phyloP scores from a whole-genome alignment of 768 basidiomycete species.

The Holtermanniella nyarrowii region DNA sequence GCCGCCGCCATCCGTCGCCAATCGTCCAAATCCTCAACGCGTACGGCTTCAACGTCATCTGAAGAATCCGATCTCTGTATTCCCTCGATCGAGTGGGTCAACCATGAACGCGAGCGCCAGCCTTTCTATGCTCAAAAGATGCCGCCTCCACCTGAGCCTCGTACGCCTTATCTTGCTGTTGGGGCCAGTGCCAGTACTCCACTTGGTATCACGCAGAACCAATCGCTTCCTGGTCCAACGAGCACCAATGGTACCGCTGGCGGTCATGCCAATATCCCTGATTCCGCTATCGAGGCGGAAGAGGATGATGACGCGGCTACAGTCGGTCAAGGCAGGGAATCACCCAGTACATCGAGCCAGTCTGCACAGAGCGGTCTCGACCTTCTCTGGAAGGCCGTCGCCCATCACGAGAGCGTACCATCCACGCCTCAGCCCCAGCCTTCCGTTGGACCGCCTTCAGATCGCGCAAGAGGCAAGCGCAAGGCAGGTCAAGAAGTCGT shows the following conservation, averaged over 20 bases:
- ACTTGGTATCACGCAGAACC: slow-evolving; percentile 10
- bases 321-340: slow-evolving; percentile 26
- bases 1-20: slow-evolving; percentile 17
- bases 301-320: slow-evolving; percentile 33
- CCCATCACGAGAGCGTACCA: not conserved
- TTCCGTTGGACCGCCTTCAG: slow-evolving; percentile 5
- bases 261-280: not conserved
- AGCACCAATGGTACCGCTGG: not conserved
- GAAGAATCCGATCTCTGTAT: slow-evolving; percentile 34
- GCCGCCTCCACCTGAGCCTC: slow-evolving; percentile 17
- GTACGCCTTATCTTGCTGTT: slow-evolving; percentile 9
- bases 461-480: slow-evolving; percentile 24
- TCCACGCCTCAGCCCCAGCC: slow-evolving; percentile 1
- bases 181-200: slow-evolving; percentile 16
- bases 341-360: slow-evolving; percentile 23
- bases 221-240: slow-evolving; percentile 14
- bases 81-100: slow-evolving; percentile 32
- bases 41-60: slow-evolving; percentile 25
- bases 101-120: not conserved
- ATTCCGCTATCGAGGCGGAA: slow-evolving; percentile 7
- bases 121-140: slow-evolving; percentile 7
- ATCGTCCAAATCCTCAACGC: slow-evolving; percentile 20
- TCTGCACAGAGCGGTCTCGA: slow-evolving; percentile 31
- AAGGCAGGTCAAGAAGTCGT: slow-evolving; percentile 33
- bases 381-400: slow-evolving; percentile 20